Percentiles rank a stretch among this genome's conserved stretches.
phyloP scores from a whole-genome alignment of 805 yeast genomes.

The Kuraishia piskuri region DNA sequence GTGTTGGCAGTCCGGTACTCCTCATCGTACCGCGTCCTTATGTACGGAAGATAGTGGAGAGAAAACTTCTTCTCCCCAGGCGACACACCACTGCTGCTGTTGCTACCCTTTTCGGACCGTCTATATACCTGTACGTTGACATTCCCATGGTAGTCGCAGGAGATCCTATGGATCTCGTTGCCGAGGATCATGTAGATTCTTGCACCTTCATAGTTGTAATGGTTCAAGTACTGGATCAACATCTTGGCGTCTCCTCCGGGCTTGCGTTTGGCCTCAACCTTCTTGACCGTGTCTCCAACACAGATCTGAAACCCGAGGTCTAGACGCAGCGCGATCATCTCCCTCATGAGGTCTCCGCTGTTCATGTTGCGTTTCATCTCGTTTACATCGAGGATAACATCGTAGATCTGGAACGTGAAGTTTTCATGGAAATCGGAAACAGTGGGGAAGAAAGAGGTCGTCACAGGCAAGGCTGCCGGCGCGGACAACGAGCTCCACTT shows the following conservation, averaged over 20 bases:
- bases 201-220: slow-evolving; percentile 37
- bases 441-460: slow-evolving; percentile 72
- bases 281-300: slow-evolving; percentile 57
- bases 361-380: slow-evolving; percentile 44
- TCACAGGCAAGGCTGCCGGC: slow-evolving; percentile 87
- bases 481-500: slow-evolving; percentile 92
- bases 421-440: slow-evolving; percentile 58
- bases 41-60: slow-evolving; percentile 37
- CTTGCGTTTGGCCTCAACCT: slow-evolving; percentile 53
- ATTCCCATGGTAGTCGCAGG: slow-evolving; percentile 61
- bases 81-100: slow-evolving; percentile 15
- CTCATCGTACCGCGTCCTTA: slow-evolving; percentile 74
- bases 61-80: slow-evolving; percentile 10
- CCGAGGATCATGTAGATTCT: slow-evolving; percentile 70
- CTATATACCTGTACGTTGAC: slow-evolving; percentile 72
- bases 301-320: slow-evolving; percentile 89
- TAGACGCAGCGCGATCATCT: slow-evolving; percentile 78
- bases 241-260: slow-evolving; percentile 47
- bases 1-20: slow-evolving; percentile 50
- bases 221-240: slow-evolving; percentile 49
- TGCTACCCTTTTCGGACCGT: slow-evolving; percentile 22
- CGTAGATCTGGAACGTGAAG: slow-evolving; percentile 78
- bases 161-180: slow-evolving; percentile 79
- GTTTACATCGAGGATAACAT: slow-evolving; percentile 54
- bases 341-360: slow-evolving; percentile 61